phyloP scores from a whole-genome alignment of 2,329 filamentous ascomycete species.

The Venturia oleaginea region DNA sequence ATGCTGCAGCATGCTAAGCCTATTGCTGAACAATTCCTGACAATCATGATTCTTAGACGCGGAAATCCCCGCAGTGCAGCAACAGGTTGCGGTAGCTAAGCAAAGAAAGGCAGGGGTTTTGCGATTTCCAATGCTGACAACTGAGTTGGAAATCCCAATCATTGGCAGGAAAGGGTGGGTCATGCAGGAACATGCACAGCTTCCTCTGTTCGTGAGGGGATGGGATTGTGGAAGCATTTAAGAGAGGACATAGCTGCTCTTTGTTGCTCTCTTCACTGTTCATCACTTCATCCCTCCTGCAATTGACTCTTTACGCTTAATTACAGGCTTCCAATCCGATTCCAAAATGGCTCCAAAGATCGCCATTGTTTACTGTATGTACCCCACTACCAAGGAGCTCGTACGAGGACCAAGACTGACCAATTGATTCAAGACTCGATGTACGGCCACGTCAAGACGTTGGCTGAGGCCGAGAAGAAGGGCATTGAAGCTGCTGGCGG shows the following conservation, averaged over 20 bases:
- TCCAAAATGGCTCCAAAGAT: slow-evolving; percentile 73
- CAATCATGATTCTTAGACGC: neutral
- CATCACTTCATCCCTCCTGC: neutral
- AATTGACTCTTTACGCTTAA: neutral
- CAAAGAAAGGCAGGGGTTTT: neutral
- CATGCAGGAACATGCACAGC: neutral
- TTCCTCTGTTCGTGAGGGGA: neutral
- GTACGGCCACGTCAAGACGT: slow-evolving; percentile 78
- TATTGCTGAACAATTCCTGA: slow-evolving; percentile 3
- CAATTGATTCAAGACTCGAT: slow-evolving; percentile 64
- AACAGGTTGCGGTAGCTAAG: neutral
- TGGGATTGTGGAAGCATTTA: neutral
- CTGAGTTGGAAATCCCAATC: neutral
- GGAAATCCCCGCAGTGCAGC: neutral
- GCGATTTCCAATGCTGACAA: slow-evolving; percentile 1
- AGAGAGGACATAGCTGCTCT: neutral
- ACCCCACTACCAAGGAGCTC: slow-evolving; percentile 12
- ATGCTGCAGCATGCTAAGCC: neutral
- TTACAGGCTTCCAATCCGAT: neutral
- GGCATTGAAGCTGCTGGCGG: slow-evolving; percentile 56
- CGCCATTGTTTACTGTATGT: slow-evolving; percentile 75
- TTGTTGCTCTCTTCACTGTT: neutral
- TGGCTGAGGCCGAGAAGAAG: slow-evolving; percentile 84
- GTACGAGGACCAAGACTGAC: neutral
- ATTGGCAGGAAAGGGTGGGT: neutral